Evolutionary conservation across 345 rosid genomes (phyloP).

Genomic region (Rhizophora apiculata): DNA sequence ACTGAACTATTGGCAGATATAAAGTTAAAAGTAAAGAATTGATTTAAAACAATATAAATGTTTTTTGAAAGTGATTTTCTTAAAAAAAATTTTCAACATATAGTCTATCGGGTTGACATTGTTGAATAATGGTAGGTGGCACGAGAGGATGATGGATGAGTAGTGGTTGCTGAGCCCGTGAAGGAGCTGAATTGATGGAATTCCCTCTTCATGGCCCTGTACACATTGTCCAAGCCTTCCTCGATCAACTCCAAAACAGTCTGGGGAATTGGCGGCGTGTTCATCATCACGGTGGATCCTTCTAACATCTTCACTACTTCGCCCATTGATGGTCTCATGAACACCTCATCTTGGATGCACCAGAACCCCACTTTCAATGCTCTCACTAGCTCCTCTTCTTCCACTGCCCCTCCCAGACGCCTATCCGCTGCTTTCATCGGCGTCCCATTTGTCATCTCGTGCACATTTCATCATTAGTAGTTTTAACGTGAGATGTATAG

Average conservation of each 20-base stretch:
- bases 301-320: conserved; percentile 31
- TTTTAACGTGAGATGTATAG: neutral
- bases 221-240: conserved; percentile 81
- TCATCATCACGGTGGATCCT: conserved; percentile 35
- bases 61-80: no score
- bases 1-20: no score
- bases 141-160: conserved; percentile 41
- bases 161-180: conserved; percentile 23
- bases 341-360: conserved; percentile 37
- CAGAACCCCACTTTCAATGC: conserved; percentile 28
- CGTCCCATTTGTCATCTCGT: conserved; percentile 23
- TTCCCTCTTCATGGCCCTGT: conserved; percentile 80
- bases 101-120: conserved; percentile 77
- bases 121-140: conserved; percentile 87
- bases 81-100: no score
- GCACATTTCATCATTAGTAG: neutral
- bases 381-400: conserved; percentile 29
- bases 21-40: no score
- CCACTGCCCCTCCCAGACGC: conserved; percentile 16
- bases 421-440: conserved; percentile 27
- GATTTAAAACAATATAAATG: no score
- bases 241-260: conserved; percentile 70
- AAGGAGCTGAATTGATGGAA: conserved; percentile 53
- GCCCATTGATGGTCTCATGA: conserved; percentile 33
- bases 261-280: conserved; percentile 77